Base-by-base conservation (phyloP, 1,284 basidiomycete species). In the Porogramme epimiltina region DNA sequence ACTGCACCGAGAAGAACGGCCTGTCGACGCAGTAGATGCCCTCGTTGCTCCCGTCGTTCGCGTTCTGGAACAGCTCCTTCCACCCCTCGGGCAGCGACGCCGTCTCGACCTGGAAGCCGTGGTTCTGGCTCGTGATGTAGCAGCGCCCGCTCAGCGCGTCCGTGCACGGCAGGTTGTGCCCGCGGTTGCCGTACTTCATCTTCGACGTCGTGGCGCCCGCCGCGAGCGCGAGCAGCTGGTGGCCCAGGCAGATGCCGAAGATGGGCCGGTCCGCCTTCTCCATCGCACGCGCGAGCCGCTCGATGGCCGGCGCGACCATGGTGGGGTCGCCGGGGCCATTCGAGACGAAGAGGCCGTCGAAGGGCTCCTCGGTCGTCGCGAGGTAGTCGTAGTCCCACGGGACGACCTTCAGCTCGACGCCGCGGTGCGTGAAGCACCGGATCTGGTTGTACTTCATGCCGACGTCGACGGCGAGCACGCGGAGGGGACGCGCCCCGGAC, bases 401-500 rank as follows among this genome's bases (percentile, higher is more conserved):
- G 3, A 99, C 93, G 48, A 98, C 94, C 74, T 98, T 97, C 69
- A 99, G 79, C 72, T 99, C 94, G 46, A 98, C 85, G 48, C 97
- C 96, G 42, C 97, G 91, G 48, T 87, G 81, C 46, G 85, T 88
- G 76, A 99, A 98, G 78, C 96, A 99, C 42, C 97, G 85, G 63
- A 99, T 96, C 73, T 99, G 97, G 75, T 99, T 99, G 77, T 90
- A 96, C 76, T 99, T 99, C 92, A 99, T 98, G 39, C 97, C 97
- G 49, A 99, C 95, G 70, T 99, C 97, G 51, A 99, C 77, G 4
- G 93, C 93, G 20, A 99, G 67, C 44, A 99, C 83, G 56, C 97
- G 89, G 34, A 99, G 69, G 1, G 85, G 77, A 45, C 95, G 85
- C 44, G 84, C 83, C 20, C 78, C 79, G 2, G 85, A 87, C 2